Evolutionary conservation across 2,329 filamentous ascomycete species (phyloP).

Genomic region (Rutstroemia sp.): DNA sequence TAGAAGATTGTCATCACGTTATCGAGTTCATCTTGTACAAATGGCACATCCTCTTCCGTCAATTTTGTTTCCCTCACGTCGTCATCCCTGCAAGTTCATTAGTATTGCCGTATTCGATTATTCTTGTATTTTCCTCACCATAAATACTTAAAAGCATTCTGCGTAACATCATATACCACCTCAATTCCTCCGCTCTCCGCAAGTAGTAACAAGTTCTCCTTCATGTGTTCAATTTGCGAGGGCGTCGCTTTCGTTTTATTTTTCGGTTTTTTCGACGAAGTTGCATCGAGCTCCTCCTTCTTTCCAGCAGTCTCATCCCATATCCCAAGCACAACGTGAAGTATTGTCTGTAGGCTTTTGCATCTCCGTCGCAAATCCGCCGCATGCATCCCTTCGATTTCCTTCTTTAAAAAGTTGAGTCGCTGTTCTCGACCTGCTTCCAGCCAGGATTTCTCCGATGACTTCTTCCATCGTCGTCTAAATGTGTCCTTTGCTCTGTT

Average conservation of each 20-base stretch:
- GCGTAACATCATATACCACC: constrained; percentile 25
- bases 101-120: neutral
- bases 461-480: constrained; percentile 63
- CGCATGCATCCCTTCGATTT: constrained; percentile 40
- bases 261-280: constrained; percentile 36
- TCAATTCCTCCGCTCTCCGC: constrained; percentile 37
- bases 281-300: constrained; percentile 25
- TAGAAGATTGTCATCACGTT: constrained; percentile 59
- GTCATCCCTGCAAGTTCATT: constrained; percentile 23
- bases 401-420: constrained; percentile 48
- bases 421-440: constrained; percentile 51
- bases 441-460: constrained; percentile 54
- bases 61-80: constrained; percentile 29
- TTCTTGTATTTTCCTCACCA: constrained; percentile 25
- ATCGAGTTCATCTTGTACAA: constrained; percentile 49
- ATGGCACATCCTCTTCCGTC: constrained; percentile 28
- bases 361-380: constrained; percentile 42
- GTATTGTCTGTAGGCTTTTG: constrained; percentile 48
- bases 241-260: constrained; percentile 44
- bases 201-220: constrained; percentile 44
- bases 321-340: constrained; percentile 59
- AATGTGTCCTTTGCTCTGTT: constrained; percentile 70
- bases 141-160: constrained; percentile 24
- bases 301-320: constrained; percentile 61
- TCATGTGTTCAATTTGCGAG: constrained; percentile 54